Conservation (phyloP, 2,329 filamentous ascomycete genomes). For the Colletotrichum musae region DNA sequence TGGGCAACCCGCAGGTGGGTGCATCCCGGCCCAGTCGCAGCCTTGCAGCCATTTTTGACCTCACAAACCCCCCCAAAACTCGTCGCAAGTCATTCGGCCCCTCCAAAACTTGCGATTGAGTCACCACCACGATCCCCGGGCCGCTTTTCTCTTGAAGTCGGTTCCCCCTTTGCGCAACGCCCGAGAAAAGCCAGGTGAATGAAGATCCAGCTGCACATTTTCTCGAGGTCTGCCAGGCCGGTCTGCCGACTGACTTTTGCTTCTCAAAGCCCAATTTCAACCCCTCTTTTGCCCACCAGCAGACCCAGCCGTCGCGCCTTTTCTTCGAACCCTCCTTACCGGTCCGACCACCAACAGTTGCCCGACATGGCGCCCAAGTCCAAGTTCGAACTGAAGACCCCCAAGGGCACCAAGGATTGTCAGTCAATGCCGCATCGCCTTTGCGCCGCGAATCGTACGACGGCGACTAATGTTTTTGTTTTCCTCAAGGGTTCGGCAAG, state of each 20-base stretch:
- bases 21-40: slow-evolving; percentile 34
- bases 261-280: slow-evolving; percentile 38
- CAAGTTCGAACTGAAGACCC: slow-evolving; percentile 84
- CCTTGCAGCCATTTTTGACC: slow-evolving; percentile 40
- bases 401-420: slow-evolving; percentile 93
- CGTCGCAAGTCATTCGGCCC: slow-evolving; percentile 36
- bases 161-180: slow-evolving; percentile 33
- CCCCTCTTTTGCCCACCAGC: slow-evolving; percentile 31
- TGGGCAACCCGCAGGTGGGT: slow-evolving; percentile 20
- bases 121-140: slow-evolving; percentile 33
- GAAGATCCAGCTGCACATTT: slow-evolving; percentile 39
- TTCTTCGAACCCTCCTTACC: slow-evolving; percentile 17
- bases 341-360: slow-evolving; percentile 20
- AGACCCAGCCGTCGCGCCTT: slow-evolving; percentile 30
- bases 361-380: slow-evolving; percentile 57
- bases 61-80: slow-evolving; percentile 40
- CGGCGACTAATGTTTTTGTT: slow-evolving; percentile 31
- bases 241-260: slow-evolving; percentile 41
- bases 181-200: slow-evolving; percentile 41
- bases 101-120: slow-evolving; percentile 41
- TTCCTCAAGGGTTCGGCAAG: slow-evolving; percentile 72
- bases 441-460: slow-evolving; percentile 34
- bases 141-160: slow-evolving; percentile 35
- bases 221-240: slow-evolving; percentile 42
- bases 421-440: slow-evolving; percentile 42